Percentiles rank a stretch among this genome's conserved stretches.
Conservation (phyloP, 1,284 basidiomycete species). For the Moesziomyces aphidis region DNA sequence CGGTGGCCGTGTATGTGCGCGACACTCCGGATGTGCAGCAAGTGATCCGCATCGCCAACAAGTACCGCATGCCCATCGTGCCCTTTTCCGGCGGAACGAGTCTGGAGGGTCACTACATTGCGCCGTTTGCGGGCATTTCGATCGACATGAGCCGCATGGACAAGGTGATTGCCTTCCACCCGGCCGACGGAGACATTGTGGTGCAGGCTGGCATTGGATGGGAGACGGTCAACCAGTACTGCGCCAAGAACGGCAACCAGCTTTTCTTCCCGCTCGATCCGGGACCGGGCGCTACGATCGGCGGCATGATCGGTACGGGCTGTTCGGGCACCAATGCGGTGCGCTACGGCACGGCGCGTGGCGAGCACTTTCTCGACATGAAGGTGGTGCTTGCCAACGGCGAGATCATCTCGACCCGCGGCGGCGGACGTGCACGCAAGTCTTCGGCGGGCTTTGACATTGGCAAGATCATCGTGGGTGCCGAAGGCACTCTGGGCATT, state of each 20-base stretch:
- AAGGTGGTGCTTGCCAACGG: slow-evolving; percentile 82
- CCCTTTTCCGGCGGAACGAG: slow-evolving; percentile 78
- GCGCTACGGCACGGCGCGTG: slow-evolving; percentile 86
- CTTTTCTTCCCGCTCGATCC: slow-evolving; percentile 85
- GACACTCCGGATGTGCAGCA: slow-evolving; percentile 53
- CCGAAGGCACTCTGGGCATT: slow-evolving; percentile 93
- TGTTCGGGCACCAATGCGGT: slow-evolving; percentile 81
- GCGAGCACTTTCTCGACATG: slow-evolving; percentile 56
- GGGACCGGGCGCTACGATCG: slow-evolving; percentile 79
- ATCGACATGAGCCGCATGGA: slow-evolving; percentile 88
- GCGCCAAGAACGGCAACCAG: slow-evolving; percentile 78
- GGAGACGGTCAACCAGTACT: slow-evolving; percentile 84
- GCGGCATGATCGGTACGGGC: slow-evolving; percentile 84
- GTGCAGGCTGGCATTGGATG: slow-evolving; percentile 79
- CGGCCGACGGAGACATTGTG: slow-evolving; percentile 56
- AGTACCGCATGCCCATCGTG: slow-evolving; percentile 78
- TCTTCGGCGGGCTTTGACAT: slow-evolving; percentile 91
- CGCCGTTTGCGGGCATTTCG: slow-evolving; percentile 71
- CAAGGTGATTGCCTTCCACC: slow-evolving; percentile 71
- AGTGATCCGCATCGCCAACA: slow-evolving; percentile 72
- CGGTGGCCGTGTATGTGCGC: slow-evolving; percentile 48
- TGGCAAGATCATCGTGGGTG: slow-evolving; percentile 92
- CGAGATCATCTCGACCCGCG: slow-evolving; percentile 91
- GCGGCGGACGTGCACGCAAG: slow-evolving; percentile 75
- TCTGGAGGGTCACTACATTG: slow-evolving; percentile 63